Evolutionary conservation across 1,284 basidiomycete species (phyloP).

Genomic region (Sporisorium exsertum): DNA sequence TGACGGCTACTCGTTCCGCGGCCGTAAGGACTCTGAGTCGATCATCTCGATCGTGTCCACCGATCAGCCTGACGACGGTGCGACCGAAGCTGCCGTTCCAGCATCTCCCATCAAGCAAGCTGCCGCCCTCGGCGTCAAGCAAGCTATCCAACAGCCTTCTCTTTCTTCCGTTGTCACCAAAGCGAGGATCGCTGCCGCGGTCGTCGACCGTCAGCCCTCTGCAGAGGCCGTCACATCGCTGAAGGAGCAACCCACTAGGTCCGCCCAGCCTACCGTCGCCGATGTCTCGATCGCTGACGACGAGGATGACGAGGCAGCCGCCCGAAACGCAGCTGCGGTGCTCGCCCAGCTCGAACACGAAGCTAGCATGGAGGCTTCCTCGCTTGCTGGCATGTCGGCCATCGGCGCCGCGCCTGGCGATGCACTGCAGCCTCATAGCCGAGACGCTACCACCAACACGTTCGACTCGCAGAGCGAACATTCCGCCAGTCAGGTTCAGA

Average conservation of each 20-base stretch:
- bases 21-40: conserved; percentile 61
- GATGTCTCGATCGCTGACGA: conserved; percentile 41
- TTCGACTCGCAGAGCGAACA: conserved; percentile 54
- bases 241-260: background rate
- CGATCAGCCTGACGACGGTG: conserved; percentile 27
- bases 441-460: conserved; percentile 40
- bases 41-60: conserved; percentile 46
- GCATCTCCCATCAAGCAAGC: conserved; percentile 20
- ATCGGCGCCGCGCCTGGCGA: conserved; percentile 13
- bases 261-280: conserved; percentile 11
- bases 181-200: conserved; percentile 19
- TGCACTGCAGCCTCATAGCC: conserved; percentile 27
- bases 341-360: conserved; percentile 60
- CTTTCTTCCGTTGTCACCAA: conserved; percentile 10
- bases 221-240: background rate
- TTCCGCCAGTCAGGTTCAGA: conserved; percentile 37
- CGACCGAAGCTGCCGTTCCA: conserved; percentile 9
- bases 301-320: conserved; percentile 62
- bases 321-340: conserved; percentile 56
- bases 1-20: conserved; percentile 65
- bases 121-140: background rate
- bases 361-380: conserved; percentile 43
- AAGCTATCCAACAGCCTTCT: background rate
- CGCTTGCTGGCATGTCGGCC: conserved; percentile 17
- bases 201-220: conserved; percentile 16